phyloP scores from a whole-genome alignment of 148 eudicot genomes.

The Chenopodium berlandieri region DNA sequence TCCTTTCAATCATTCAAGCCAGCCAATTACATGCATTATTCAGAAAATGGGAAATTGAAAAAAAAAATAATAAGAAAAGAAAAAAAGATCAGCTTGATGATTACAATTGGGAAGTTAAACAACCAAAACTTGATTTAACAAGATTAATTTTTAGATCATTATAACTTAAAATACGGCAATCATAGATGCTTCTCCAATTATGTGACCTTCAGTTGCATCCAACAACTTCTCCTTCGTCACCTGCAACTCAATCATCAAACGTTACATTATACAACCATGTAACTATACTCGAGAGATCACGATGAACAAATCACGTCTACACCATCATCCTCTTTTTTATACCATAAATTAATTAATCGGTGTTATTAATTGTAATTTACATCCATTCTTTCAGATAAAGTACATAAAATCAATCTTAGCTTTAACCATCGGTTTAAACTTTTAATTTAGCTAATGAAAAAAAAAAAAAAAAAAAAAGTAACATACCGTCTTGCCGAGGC shows the following conservation, averaged over 20 bases:
- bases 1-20: background rate
- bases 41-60: too few species aligned
- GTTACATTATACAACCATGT: background rate
- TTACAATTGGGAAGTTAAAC: background rate
- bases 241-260: slow-evolving; percentile 26
- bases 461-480: background rate
- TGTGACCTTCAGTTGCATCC: slow-evolving; percentile 57
- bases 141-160: background rate
- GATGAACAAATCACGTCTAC: too few species aligned
- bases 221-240: slow-evolving; percentile 66
- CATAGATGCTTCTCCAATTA: slow-evolving; percentile 60
- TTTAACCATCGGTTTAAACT: background rate
- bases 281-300: too few species aligned
- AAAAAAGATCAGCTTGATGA: background rate
- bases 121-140: background rate
- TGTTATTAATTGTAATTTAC: too few species aligned
- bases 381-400: too few species aligned
- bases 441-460: too few species aligned
- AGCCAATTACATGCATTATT: background rate
- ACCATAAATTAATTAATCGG: background rate
- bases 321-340: too few species aligned
- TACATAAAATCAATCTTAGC: too few species aligned
- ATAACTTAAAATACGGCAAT: slow-evolving; percentile 39
- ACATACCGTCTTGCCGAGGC: slow-evolving; percentile 62
- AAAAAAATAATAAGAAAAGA: background rate